Conservation (phyloP, 1,284 basidiomycete genomes). For the Inonotus obliquus region DNA sequence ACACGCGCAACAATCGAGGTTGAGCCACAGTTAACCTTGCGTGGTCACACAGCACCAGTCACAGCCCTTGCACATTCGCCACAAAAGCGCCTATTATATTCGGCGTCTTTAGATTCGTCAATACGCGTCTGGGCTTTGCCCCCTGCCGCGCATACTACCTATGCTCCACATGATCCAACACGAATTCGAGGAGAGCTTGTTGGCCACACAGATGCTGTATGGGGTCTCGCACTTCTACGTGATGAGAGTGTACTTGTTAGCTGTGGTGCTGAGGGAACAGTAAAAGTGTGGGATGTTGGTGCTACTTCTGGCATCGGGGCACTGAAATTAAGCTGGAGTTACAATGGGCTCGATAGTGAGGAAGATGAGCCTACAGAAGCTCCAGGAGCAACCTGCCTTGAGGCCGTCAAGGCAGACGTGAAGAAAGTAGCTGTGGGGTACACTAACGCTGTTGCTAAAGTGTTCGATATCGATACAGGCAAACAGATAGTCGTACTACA, state of each 20-base stretch:
- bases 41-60: conserved; percentile 91
- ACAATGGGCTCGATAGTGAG: conserved; percentile 59
- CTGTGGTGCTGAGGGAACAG: conserved; percentile 85
- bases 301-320: conserved; percentile 54
- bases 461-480: conserved; percentile 86
- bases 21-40: conserved; percentile 87
- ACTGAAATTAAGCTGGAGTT: conserved; percentile 76
- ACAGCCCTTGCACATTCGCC: conserved; percentile 86
- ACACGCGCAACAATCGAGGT: conserved; percentile 70
- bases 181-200: conserved; percentile 76
- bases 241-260: conserved; percentile 81
- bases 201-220: conserved; percentile 92
- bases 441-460: conserved; percentile 83
- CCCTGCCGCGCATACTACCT: conserved; percentile 66
- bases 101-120: conserved; percentile 89
- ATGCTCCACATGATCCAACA: conserved; percentile 83
- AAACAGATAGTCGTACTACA: conserved; percentile 70
- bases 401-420: conserved; percentile 73
- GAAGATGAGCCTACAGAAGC: conserved; percentile 39
- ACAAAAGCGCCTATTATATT: conserved; percentile 75
- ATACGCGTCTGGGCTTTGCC: conserved; percentile 91
- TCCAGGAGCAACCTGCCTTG: conserved; percentile 76
- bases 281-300: conserved; percentile 91
- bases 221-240: conserved; percentile 82
- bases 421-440: conserved; percentile 89